phyloP scores from a whole-genome alignment of 2,329 filamentous ascomycete genomes.

The Teratosphaeriaceae sp. region DNA sequence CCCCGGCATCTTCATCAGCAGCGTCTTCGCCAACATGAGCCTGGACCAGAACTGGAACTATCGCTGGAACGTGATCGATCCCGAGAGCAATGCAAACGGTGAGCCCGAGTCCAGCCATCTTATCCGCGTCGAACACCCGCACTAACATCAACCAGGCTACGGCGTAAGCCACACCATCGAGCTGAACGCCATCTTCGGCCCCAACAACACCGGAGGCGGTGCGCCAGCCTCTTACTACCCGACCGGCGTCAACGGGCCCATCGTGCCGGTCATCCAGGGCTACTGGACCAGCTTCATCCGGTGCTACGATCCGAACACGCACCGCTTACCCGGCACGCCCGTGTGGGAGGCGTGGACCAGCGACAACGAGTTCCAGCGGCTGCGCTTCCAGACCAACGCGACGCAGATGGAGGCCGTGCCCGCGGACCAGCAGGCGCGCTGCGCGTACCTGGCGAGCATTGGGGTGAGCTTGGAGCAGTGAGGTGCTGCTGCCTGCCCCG shows the following conservation, averaged over 20 bases:
- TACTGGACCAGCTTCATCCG: constrained; percentile 73
- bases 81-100: constrained; percentile 37
- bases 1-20: constrained; percentile 51
- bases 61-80: constrained; percentile 61
- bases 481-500: too few species aligned
- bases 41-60: constrained; percentile 56
- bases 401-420: constrained; percentile 35
- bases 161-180: constrained; percentile 66
- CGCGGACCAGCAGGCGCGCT: constrained; percentile 35
- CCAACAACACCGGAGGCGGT: constrained; percentile 44
- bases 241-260: constrained; percentile 47
- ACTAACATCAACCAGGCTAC: constrained; percentile 34
- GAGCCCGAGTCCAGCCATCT: constrained; percentile 2
- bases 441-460: constrained; percentile 45
- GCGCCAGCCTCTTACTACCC: constrained; percentile 51
- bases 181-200: constrained; percentile 60
- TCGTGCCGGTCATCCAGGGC: constrained; percentile 56
- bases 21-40: constrained; percentile 33
- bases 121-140: not conserved
- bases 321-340: constrained; percentile 41
- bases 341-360: constrained; percentile 45
- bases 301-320: constrained; percentile 57
- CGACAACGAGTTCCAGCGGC: constrained; percentile 21
- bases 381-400: constrained; percentile 33
- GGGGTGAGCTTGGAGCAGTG: constrained; percentile 43